Evolutionary conservation across 192 early-diverging fungal species (phyloP), one percentile per base, ranked within the genome.

Genomic region (Geranomyces michiganensis): DNA sequence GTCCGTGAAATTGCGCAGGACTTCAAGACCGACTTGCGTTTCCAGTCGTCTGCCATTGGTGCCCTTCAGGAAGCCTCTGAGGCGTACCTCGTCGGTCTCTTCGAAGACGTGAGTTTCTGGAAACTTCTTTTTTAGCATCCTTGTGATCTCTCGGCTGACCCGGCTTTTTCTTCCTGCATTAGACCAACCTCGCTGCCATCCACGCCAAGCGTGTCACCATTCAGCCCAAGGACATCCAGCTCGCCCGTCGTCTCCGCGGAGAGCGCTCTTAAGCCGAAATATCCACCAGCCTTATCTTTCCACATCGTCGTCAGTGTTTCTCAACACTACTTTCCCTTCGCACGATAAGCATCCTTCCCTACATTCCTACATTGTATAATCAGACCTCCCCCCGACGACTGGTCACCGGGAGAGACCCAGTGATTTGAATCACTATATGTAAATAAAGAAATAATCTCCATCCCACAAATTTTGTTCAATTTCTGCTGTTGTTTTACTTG

Each of bases 151-250:
- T 46, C 13, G 22, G 8, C 21, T 47, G 63, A 46, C 22, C 24
- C 15, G n/a, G 36, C 12, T 81, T 94, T 96, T 77, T 41, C 10
- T 41, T 41, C 36, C 10, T 41, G 3, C 36, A 10, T 41, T 41
- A 41, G 36, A 99, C 96, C 81, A 99, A 99, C 84, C 87, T 99
- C 83, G 96, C 96, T 48, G 97, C 96, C 75, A 96, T 97, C 87
- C 96, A 99, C 83, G 97, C 94, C 82, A 96, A 97, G 90, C 92
- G 97, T 83, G 97, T 99, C 79, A 98, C 94, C 78, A 97, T 98
- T 86, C 94, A 96, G 82, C 95, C 94, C 78, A 95, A 95, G 88
- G 94, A 97, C 82, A 93, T 98, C 80, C 96, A 97, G 85, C 87
- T 97, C 69, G 96, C 96, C 70, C 92, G 94, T 71, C 92, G 96